Percentiles rank a stretch among this genome's conserved stretches.
Conservation (phyloP, 129 eudicot genomes). For the Silybum marianum region DNA sequence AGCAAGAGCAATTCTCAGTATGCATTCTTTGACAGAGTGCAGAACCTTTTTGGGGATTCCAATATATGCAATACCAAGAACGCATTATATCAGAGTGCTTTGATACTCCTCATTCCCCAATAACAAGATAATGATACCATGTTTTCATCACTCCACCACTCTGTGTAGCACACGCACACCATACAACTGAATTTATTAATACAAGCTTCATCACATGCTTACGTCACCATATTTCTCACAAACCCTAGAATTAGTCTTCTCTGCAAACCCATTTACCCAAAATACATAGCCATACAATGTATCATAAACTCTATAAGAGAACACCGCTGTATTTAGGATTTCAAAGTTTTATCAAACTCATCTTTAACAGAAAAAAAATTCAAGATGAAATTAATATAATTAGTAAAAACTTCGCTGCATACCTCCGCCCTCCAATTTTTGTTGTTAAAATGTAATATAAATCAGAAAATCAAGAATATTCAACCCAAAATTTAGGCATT, state of each 20-base stretch:
- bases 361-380: not conserved
- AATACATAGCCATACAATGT: not conserved
- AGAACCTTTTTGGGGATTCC: too few relatives aligned
- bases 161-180: slow-evolving; percentile 20
- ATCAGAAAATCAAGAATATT: not conserved
- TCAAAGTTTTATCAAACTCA: not conserved
- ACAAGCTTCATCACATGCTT: not conserved
- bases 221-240: not conserved
- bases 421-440: not conserved
- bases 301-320: not conserved
- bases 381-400: not conserved
- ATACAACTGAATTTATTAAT: not conserved
- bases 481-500: not conserved
- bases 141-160: slow-evolving; percentile 10
- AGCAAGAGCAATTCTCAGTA: too few relatives aligned
- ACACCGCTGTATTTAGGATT: not conserved
- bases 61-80: too few relatives aligned
- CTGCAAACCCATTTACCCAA: slow-evolving; percentile 11
- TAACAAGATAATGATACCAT: not conserved
- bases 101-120: slow-evolving; percentile 59
- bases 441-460: not conserved
- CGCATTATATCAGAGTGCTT: too few relatives aligned
- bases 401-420: not conserved
- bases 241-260: not conserved
- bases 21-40: too few relatives aligned